Evolutionary conservation across 2,329 filamentous ascomycete genomes (phyloP).

Genomic region (Fusarium falciforme): DNA sequence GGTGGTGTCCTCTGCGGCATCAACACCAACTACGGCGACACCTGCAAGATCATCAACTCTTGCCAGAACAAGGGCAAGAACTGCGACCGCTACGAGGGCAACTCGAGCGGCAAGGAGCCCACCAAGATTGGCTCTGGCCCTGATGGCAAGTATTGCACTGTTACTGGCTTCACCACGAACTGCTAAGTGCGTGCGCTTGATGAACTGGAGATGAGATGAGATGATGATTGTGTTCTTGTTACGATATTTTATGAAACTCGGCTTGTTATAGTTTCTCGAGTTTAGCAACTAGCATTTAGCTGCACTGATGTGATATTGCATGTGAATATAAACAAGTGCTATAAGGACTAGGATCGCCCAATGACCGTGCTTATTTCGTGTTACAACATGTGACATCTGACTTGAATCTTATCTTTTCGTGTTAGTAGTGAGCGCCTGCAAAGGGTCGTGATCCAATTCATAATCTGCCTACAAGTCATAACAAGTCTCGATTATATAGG

Average conservation of each 20-base stretch:
- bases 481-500: background rate
- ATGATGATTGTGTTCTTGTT: background rate
- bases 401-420: background rate
- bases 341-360: accelerated
- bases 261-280: background rate
- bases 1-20: conserved; percentile 41
- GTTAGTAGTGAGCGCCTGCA: background rate
- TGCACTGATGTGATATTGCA: background rate
- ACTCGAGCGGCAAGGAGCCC: conserved; percentile 37
- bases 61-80: conserved; percentile 39
- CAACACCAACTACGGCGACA: conserved; percentile 43
- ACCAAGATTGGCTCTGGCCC: conserved; percentile 39
- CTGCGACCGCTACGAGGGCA: conserved; percentile 36
- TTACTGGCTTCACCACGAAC: conserved; percentile 11
- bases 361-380: background rate
- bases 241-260: background rate
- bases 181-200: conserved; percentile 24
- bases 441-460: background rate
- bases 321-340: background rate
- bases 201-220: background rate
- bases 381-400: background rate
- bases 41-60: conserved; percentile 37
- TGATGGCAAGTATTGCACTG: conserved; percentile 36
- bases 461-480: background rate
- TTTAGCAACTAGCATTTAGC: background rate